phyloP scores from a whole-genome alignment of 2,329 filamentous ascomycete genomes.

The Microcyclospora tardicrescens region DNA sequence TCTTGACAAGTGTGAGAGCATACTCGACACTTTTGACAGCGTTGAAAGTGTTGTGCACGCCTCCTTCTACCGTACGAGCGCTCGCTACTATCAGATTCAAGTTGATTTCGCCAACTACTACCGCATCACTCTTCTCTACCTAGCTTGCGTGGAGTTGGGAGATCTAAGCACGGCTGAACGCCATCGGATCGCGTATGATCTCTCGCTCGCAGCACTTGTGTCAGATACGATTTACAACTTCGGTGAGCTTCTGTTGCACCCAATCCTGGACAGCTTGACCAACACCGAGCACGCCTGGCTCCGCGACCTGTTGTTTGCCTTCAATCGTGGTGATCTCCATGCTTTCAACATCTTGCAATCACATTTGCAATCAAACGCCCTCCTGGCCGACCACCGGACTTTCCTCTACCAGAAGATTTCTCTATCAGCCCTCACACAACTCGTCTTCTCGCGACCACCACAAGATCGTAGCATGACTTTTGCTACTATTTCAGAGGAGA shows the following conservation, averaged over 20 bases:
- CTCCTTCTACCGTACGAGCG: slow-evolving; percentile 89
- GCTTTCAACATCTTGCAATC: slow-evolving; percentile 66
- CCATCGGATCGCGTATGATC: slow-evolving; percentile 74
- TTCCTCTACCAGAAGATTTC: slow-evolving; percentile 97
- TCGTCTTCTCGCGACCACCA: slow-evolving; percentile 87
- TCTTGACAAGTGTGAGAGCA: slow-evolving; percentile 73
- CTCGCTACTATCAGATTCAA: slow-evolving; percentile 83
- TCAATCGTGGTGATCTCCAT: slow-evolving; percentile 85
- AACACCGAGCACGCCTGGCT: slow-evolving; percentile 73
- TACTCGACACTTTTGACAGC: slow-evolving; percentile 83
- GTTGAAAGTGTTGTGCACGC: slow-evolving; percentile 94
- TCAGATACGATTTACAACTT: slow-evolving; percentile 99
- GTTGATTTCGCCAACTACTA: slow-evolving; percentile 94
- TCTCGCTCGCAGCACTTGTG: slow-evolving; percentile 81
- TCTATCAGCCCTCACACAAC: slow-evolving; percentile 86
- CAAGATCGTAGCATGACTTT: slow-evolving; percentile 95
- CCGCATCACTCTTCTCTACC: slow-evolving; percentile 91
- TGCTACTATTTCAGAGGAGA: slow-evolving; percentile 74
- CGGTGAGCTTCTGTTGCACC: slow-evolving; percentile 93
- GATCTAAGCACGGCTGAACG: slow-evolving; percentile 63
- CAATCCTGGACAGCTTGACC: slow-evolving; percentile 75
- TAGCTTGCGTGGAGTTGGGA: slow-evolving; percentile 82
- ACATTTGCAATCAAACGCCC: slow-evolving; percentile 62
- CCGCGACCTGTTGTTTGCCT: slow-evolving; percentile 88
- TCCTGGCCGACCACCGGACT: slow-evolving; percentile 65